phyloP scores from a whole-genome alignment of 768 basidiomycete genomes.

The Tephrocybe sp. region DNA sequence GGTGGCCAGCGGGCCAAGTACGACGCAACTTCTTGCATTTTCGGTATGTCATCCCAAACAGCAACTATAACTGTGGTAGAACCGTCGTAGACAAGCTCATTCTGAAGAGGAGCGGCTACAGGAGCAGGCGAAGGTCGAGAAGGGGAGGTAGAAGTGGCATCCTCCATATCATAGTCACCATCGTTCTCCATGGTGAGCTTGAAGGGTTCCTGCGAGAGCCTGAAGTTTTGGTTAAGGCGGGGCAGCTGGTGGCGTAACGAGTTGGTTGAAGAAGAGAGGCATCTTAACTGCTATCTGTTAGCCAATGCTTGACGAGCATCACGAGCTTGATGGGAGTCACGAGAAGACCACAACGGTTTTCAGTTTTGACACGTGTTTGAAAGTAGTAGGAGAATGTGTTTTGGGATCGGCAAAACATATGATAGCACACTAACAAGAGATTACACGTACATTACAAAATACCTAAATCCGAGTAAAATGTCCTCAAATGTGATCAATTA shows the following conservation, averaged over 20 bases:
- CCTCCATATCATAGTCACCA: constrained; percentile 14
- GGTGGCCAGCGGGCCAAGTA: constrained; percentile 39
- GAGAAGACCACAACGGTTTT: background rate
- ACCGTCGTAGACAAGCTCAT: constrained; percentile 15
- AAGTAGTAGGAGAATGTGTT: background rate
- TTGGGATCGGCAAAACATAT: background rate
- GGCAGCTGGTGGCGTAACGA: background rate
- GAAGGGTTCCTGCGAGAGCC: too few species aligned
- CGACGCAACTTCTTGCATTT: constrained; percentile 21
- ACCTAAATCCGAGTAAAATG: background rate
- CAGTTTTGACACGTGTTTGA: background rate
- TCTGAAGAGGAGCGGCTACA: constrained; percentile 13
- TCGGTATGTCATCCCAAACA: constrained; percentile 26
- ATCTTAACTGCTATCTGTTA: too few species aligned
- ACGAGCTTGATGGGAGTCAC: background rate
- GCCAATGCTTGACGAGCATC: too few species aligned
- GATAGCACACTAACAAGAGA: background rate
- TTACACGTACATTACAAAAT: background rate
- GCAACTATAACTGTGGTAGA: constrained; percentile 16
- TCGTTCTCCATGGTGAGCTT: constrained; percentile 12
- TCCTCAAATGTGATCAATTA: background rate
- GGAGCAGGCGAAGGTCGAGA: background rate
- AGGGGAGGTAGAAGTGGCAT: constrained; percentile 1
- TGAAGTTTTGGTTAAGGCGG: too few species aligned
- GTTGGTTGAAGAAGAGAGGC: background rate